These are phyloP conservation scores for Mortierella sp. DNA, from an alignment of 371 early-diverging fungal genomes.

Conservation along the genomic window DNA sequence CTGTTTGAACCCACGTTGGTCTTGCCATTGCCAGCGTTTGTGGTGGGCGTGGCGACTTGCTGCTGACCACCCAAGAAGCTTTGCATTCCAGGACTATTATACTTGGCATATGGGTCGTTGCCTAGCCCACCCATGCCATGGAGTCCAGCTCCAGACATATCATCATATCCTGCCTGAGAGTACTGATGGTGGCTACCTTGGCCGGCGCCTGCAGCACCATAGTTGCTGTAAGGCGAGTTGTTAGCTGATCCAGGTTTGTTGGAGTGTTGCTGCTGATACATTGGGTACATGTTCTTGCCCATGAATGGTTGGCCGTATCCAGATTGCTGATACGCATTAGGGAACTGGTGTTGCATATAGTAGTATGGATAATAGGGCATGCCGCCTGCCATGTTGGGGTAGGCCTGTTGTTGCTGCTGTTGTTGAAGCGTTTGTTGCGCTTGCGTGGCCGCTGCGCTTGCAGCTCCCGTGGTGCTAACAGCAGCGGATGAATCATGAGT, in stretches of 20 bases:
- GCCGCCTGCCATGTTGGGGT: slow-evolving; percentile 55
- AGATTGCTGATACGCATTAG: slow-evolving; percentile 73
- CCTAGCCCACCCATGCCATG: slow-evolving; percentile 39
- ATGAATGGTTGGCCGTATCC: slow-evolving; percentile 87
- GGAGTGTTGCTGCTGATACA: slow-evolving; percentile 65
- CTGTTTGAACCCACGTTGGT: slow-evolving; percentile 20
- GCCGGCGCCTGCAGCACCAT: slow-evolving; percentile 39
- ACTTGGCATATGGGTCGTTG: slow-evolving; percentile 47
- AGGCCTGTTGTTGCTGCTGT: slow-evolving; percentile 59
- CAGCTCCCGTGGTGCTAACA: slow-evolving; percentile 45
- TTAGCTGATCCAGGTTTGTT: slow-evolving; percentile 49
- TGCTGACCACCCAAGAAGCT: slow-evolving; percentile 42
- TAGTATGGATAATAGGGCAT: slow-evolving; percentile 83
- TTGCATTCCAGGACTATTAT: slow-evolving; percentile 47
- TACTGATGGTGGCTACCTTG: slow-evolving; percentile 50
- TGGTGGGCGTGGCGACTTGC: slow-evolving; percentile 24
- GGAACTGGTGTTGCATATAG: slow-evolving; percentile 83
- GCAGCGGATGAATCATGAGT: slow-evolving; percentile 34
- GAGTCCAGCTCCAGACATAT: slow-evolving; percentile 49
- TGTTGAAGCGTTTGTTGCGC: slow-evolving; percentile 55
- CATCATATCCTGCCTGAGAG: slow-evolving; percentile 48
- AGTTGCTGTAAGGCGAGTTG: slow-evolving; percentile 50
- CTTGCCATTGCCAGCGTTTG: slow-evolving; percentile 31
- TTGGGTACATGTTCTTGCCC: slow-evolving; percentile 88
- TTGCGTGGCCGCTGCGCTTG: slow-evolving; percentile 49